A percentile compares a stretch with the other conserved stretches of the same genome.
phyloP scores from a whole-genome alignment of 176 grass and related monocot species.

The Aegilops speltoides region DNA sequence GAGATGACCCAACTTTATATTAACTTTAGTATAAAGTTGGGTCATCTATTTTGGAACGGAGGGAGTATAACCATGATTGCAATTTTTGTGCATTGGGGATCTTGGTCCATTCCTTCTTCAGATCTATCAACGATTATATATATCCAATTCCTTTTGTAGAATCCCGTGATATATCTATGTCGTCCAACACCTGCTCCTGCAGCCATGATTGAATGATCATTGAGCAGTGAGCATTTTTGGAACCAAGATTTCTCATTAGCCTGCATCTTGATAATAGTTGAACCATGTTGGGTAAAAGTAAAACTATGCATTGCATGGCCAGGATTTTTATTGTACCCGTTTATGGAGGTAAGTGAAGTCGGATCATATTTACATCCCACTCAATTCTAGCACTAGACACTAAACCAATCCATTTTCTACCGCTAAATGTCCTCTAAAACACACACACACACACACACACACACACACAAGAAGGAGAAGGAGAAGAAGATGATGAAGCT shows the following conservation, averaged over 20 bases:
- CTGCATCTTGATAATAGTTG: too few relatives aligned
- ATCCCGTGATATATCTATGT: not conserved
- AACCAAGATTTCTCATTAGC: too few relatives aligned
- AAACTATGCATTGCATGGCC: not conserved
- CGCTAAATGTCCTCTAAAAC: too few relatives aligned
- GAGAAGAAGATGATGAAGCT: not conserved
- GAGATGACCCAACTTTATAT: too few relatives aligned
- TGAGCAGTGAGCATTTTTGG: not conserved
- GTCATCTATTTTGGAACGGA: too few relatives aligned
- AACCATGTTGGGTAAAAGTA: too few relatives aligned
- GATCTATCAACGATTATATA: not conserved
- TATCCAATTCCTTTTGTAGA: not conserved
- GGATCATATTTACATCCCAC: slow-evolving; percentile 15
- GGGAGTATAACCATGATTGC: slow-evolving; percentile 19
- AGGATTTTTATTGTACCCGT: not conserved
- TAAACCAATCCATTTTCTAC: not conserved
- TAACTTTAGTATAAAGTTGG: too few relatives aligned
- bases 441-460: not conserved
- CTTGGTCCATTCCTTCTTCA: not conserved
- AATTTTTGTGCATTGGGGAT: not conserved
- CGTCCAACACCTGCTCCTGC: not conserved
- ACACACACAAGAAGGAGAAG: too few relatives aligned
- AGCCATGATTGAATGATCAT: not conserved
- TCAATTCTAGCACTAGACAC: not conserved
- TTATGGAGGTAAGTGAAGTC: not conserved